A percentile compares a stretch with the other conserved stretches of the same genome.
Conservation (phyloP, 2,329 filamentous ascomycete species). For the Alternaria sp. region DNA sequence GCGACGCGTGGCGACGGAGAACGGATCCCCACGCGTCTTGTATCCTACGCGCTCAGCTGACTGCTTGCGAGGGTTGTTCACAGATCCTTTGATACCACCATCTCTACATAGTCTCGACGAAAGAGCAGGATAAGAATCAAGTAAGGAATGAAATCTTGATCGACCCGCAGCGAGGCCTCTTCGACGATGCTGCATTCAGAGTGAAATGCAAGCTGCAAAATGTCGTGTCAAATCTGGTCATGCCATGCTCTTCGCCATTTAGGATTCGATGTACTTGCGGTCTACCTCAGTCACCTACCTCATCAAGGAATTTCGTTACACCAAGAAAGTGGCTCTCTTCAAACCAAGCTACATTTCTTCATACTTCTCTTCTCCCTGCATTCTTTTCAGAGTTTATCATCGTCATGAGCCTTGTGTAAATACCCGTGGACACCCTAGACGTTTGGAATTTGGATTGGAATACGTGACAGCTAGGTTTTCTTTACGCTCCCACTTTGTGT, state of each 20-base stretch:
- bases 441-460: no score
- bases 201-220: not conserved
- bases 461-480: no score
- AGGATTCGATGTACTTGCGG: no score
- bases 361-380: not conserved
- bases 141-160: not conserved
- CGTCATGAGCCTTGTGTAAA: no score
- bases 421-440: no score
- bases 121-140: not conserved
- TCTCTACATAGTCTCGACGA: not conserved
- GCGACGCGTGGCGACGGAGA: slow-evolving; percentile 3
- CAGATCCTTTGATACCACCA: not conserved
- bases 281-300: no score
- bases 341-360: not conserved
- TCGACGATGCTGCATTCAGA: not conserved
- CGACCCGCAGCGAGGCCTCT: not conserved
- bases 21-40: slow-evolving; percentile 1
- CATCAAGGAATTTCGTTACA: no score
- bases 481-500: no score
- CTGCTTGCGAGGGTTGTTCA: not conserved
- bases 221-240: not conserved
- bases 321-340: not conserved
- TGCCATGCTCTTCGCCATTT: not conserved
- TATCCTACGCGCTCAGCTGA: not conserved
- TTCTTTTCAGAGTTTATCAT: no score